These are phyloP conservation scores for Aspergillus neotritici DNA, from an alignment of 2,329 filamentous ascomycete genomes.

Conservation along the genomic window DNA sequence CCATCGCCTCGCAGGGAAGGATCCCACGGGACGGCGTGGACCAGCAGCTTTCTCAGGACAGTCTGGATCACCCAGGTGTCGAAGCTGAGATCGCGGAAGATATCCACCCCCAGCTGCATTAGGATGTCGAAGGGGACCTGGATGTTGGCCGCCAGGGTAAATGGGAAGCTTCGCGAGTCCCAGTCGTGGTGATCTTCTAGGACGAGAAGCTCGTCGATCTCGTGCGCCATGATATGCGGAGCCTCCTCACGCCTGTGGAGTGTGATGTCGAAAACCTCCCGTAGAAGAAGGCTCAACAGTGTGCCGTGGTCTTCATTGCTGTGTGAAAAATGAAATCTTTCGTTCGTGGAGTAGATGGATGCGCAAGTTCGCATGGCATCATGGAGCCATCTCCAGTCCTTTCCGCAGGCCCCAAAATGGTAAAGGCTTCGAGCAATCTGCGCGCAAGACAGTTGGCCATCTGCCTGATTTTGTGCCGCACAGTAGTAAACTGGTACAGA, in stretches of 20 bases:
- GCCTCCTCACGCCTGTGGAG: constrained; percentile 24
- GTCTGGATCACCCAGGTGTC: constrained; percentile 36
- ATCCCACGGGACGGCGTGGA: constrained; percentile 28
- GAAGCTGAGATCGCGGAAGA: constrained; percentile 33
- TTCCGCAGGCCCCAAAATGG: constrained; percentile 27
- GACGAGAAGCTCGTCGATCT: constrained; percentile 32
- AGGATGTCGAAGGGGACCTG: constrained; percentile 35
- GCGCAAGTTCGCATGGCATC: constrained; percentile 25
- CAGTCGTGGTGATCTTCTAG: constrained; percentile 18
- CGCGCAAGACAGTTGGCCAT: constrained; percentile 14
- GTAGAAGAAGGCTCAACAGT: constrained; percentile 28
- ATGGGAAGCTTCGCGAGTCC: constrained; percentile 22
- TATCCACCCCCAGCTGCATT: constrained; percentile 30
- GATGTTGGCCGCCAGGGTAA: constrained; percentile 32
- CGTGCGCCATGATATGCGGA: constrained; percentile 26
- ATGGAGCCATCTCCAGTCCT: constrained; percentile 33
- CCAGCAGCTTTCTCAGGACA: constrained; percentile 28
- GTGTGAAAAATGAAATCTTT: constrained; percentile 14
- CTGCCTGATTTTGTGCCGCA: background rate
- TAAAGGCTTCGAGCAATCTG: constrained; percentile 24
- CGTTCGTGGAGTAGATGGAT: background rate
- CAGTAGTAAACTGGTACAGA: constrained; percentile 9
- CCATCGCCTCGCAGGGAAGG: background rate
- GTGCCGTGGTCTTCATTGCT: constrained; percentile 31
- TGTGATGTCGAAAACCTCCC: constrained; percentile 34